Conservation (phyloP, 176 grass and related monocot genomes). For the Luzula sylvatica region DNA sequence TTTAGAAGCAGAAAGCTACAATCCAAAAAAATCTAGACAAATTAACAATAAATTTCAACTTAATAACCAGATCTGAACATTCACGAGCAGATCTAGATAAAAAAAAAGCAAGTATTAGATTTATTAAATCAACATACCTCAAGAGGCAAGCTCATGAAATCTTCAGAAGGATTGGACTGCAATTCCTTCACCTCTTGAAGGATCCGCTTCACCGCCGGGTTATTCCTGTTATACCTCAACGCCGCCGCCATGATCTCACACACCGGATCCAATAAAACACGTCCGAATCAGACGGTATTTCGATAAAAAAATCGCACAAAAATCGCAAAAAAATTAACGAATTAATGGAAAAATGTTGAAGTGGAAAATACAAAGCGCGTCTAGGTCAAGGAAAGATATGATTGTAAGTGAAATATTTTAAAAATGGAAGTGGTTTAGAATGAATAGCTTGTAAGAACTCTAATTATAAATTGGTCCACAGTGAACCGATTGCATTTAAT, state of each 20-base stretch:
- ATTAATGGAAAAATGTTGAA: neutral
- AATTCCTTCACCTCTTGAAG: slow-evolving; percentile 99
- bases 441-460: too few relatives aligned
- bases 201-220: slow-evolving; percentile 99
- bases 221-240: slow-evolving; percentile 75
- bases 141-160: slow-evolving; percentile 87
- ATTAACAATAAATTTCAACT: too few relatives aligned
- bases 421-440: too few relatives aligned
- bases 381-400: neutral
- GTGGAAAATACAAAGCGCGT: neutral
- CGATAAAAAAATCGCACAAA: slow-evolving; percentile 12
- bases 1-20: too few relatives aligned
- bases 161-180: slow-evolving; percentile 90
- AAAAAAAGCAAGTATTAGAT: neutral
- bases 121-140: too few relatives aligned
- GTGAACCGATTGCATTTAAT: too few relatives aligned
- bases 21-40: too few relatives aligned
- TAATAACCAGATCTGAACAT: neutral
- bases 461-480: too few relatives aligned
- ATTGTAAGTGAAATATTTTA: too few relatives aligned
- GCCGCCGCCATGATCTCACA: slow-evolving; percentile 31
- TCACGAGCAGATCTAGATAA: neutral
- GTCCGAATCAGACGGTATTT: slow-evolving; percentile 3
- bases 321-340: slow-evolving; percentile 16
- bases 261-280: neutral